Evolutionary conservation across 768 basidiomycete species (phyloP), one percentile per base, ranked within the genome.

Genomic region (Suillus americanus): DNA sequence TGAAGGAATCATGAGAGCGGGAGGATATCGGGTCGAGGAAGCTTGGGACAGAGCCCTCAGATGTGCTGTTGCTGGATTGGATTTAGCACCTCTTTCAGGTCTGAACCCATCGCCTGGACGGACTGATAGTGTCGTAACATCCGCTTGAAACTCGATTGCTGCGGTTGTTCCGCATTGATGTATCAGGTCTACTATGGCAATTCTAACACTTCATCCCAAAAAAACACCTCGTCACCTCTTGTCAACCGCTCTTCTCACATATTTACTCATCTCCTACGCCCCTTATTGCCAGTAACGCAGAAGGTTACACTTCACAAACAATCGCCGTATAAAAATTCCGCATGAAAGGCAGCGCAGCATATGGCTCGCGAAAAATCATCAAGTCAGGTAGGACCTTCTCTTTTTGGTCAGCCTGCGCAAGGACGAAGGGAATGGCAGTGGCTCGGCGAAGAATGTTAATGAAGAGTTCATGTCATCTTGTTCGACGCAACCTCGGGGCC

Each of bases 31-130:
- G 66, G 80, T 92, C 5, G 87, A 91, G 66, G 91, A 95, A 73
- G 92, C 90, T 51, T 95, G 94, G 94, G 89, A 90, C 69, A 82
- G 94, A 62, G 92, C 92, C 14, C 73, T 96, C 63, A 79, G 89
- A 64, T 86, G 75, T 67, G 89, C 91, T 6, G 88, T 95, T 28
- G 87, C 88, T 43, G 91, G 86, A 1, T 73, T 95, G 66, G 91
- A 92, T 66, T 71, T 92, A 38, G 71, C 80, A 40, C 87, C 89
- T 1, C 73, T 84, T 40, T 72, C 75, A 46, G 83, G 79, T 37
- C 2, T 28, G n/a, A 54, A 67, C 13, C 23, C 53, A 38, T 37
- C 20, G 23, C 62, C 25, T 48, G 70, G 45, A 60, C 73, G 77
- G 23, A 79, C 73, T 28, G 85, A 88, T 74, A 79, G 83, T 3